Conservation (phyloP, 495 filamentous ascomycete species). For the Filosporella fistucella region DNA sequence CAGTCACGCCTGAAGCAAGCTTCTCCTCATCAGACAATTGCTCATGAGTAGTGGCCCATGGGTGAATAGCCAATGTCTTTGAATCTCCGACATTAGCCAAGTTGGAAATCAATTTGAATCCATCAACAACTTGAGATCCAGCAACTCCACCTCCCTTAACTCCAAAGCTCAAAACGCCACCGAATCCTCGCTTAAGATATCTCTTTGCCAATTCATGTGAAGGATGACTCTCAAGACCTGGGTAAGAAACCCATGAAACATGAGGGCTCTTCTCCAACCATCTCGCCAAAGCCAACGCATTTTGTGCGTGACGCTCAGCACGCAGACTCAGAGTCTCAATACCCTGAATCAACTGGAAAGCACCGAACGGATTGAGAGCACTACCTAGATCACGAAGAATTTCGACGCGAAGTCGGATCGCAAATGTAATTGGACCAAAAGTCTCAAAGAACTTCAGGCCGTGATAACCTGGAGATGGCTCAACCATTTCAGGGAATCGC, state of each 20-base stretch:
- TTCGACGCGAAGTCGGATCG: slow-evolving; percentile 75
- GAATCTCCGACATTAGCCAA: slow-evolving; percentile 75
- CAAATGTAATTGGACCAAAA: slow-evolving; percentile 80
- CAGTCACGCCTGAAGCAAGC: slow-evolving; percentile 75
- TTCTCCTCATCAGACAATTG: slow-evolving; percentile 85
- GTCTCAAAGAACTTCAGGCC: slow-evolving; percentile 97
- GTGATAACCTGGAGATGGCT: slow-evolving; percentile 91
- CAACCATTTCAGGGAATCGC: slow-evolving; percentile 90
- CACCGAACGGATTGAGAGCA: slow-evolving; percentile 85
- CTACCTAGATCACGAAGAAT: slow-evolving; percentile 85
- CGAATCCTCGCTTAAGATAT: slow-evolving; percentile 83
- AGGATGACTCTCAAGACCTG: slow-evolving; percentile 76
- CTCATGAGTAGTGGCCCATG: slow-evolving; percentile 94
- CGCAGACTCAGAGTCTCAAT: slow-evolving; percentile 87
- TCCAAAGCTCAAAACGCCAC: slow-evolving; percentile 89
- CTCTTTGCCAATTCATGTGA: slow-evolving; percentile 82
- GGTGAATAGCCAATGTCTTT: slow-evolving; percentile 95
- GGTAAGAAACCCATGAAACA: slow-evolving; percentile 89
- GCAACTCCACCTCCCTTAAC: slow-evolving; percentile 82
- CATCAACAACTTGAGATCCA: slow-evolving; percentile 85
- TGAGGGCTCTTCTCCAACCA: slow-evolving; percentile 71
- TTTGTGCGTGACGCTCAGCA: slow-evolving; percentile 81
- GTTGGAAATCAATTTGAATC: slow-evolving; percentile 92
- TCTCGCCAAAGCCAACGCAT: slow-evolving; percentile 73
- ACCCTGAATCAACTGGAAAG: slow-evolving; percentile 89